phyloP scores from a whole-genome alignment of 2,329 filamentous ascomycete genomes.

The Cercospora beticola region DNA sequence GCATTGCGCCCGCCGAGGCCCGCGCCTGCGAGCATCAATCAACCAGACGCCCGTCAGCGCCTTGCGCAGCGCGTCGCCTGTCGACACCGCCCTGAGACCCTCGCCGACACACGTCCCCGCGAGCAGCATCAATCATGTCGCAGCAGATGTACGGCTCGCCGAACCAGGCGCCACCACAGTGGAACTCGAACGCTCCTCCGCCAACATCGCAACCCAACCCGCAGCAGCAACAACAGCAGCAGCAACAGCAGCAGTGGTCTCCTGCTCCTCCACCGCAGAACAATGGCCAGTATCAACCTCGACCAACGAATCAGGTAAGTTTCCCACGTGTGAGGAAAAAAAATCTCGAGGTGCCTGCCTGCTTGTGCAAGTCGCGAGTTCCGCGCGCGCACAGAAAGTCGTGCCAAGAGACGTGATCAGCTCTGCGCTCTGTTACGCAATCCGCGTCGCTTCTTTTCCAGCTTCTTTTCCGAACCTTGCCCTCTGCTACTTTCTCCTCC shows the following conservation, averaged over 20 bases:
- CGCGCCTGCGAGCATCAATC: background rate
- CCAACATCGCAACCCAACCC: constrained; percentile 28
- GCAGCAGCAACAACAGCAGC: constrained; percentile 22
- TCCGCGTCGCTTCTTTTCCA: constrained; percentile 25
- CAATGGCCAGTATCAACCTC: constrained; percentile 37
- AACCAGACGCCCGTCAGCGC: background rate
- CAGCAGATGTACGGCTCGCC: constrained; percentile 29
- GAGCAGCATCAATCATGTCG: background rate
- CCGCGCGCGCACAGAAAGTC: constrained; percentile 14
- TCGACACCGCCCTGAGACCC: background rate
- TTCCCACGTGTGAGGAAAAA: constrained; percentile 14
- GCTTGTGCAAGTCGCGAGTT: background rate
- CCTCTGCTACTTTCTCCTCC: constrained; percentile 8
- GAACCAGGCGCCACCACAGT: constrained; percentile 22
- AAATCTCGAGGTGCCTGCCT: background rate
- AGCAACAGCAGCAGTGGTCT: constrained; percentile 21
- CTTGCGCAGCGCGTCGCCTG: background rate
- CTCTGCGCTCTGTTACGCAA: constrained; percentile 29
- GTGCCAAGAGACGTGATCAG: constrained; percentile 32
- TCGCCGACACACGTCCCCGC: background rate
- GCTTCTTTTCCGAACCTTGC: constrained; percentile 24
- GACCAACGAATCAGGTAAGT: constrained; percentile 36
- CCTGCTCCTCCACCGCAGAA: constrained; percentile 37
- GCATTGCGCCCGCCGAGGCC: constrained; percentile 1
- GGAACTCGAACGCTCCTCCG: constrained; percentile 22